Percentiles rank a stretch among this genome's conserved stretches.
These are phyloP conservation scores for Monsonia emarginata DNA, from an alignment of 441 rosid species.

Conservation along the genomic window DNA sequence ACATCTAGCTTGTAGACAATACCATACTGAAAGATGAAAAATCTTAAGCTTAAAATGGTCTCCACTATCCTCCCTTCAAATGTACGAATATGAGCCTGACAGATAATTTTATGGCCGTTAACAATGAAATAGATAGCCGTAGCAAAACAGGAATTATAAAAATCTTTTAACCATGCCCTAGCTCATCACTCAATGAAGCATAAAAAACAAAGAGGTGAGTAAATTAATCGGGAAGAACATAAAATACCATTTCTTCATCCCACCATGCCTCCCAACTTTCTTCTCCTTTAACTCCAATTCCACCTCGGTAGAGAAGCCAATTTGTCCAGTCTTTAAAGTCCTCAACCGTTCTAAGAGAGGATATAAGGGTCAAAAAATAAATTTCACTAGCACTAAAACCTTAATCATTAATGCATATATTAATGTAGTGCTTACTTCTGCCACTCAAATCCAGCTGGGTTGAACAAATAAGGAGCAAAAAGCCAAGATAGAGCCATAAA, in stretches of 20 bases:
- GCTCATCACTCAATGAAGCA: not conserved
- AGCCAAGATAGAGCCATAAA: conserved; percentile 96
- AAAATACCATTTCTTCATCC: conserved; percentile 92
- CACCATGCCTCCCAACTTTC: conserved; percentile 99
- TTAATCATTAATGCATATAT: conserved; percentile 4
- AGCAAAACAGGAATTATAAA: conserved; percentile 3
- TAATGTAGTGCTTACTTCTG: conserved; percentile 61
- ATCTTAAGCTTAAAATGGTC: conserved; percentile 72
- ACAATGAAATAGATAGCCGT: conserved; percentile 1
- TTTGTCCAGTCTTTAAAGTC: conserved; percentile 99
- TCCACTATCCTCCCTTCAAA: conserved; percentile 78
- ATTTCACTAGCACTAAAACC: not conserved
- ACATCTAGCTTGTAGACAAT: conserved; percentile 74
- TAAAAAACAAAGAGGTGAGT: not conserved
- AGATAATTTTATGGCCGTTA: conserved; percentile 9
- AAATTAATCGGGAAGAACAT: conserved; percentile 8
- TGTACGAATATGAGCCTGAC: conserved; percentile 82
- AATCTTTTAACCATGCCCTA: not conserved
- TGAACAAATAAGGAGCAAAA: conserved; percentile 91
- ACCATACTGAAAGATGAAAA: conserved; percentile 91
- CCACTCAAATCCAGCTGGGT: conserved; percentile 99
- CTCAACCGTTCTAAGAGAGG: conserved; percentile 66
- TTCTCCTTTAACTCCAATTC: conserved; percentile 96
- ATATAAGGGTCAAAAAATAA: conserved; percentile 12
- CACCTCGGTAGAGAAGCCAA: conserved; percentile 98